Evolutionary conservation across 2,329 filamentous ascomycete species (phyloP).

Genomic region (Colletotrichum sp.): DNA sequence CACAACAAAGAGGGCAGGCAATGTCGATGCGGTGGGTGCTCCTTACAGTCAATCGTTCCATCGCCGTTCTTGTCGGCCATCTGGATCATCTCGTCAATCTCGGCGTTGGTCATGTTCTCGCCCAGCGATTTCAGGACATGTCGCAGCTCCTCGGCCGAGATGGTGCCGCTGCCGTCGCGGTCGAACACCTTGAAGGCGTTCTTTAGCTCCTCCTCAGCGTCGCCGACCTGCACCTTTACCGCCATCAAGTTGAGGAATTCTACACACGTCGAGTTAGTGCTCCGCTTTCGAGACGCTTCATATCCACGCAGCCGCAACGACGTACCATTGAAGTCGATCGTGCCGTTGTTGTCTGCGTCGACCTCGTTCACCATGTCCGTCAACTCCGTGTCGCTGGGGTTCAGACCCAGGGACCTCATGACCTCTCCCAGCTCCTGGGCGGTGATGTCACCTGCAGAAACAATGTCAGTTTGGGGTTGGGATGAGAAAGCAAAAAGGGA

Average conservation of each 20-base stretch:
- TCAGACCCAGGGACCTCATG: slow-evolving; percentile 89
- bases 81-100: slow-evolving; percentile 93
- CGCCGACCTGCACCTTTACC: slow-evolving; percentile 92
- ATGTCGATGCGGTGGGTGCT: not conserved
- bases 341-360: slow-evolving; percentile 90
- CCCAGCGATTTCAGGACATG: slow-evolving; percentile 93
- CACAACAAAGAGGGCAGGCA: not conserved
- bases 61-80: slow-evolving; percentile 91
- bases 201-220: slow-evolving; percentile 88
- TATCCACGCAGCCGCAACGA: not conserved
- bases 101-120: slow-evolving; percentile 88
- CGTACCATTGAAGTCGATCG: slow-evolving; percentile 88
- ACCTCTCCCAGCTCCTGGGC: slow-evolving; percentile 90
- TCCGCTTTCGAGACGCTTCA: not conserved
- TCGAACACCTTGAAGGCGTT: slow-evolving; percentile 92
- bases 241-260: slow-evolving; percentile 95
- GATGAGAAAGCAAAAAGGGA: not conserved
- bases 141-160: slow-evolving; percentile 85
- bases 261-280: slow-evolving; percentile 34
- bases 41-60: slow-evolving; percentile 84
- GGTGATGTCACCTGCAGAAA: slow-evolving; percentile 78
- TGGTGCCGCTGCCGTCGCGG: slow-evolving; percentile 90
- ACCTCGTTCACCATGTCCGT: slow-evolving; percentile 97
- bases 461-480: slow-evolving; percentile 29
- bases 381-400: slow-evolving; percentile 87